phyloP scores from a whole-genome alignment of 1,284 basidiomycete species.

The Ustilago trichophora region DNA sequence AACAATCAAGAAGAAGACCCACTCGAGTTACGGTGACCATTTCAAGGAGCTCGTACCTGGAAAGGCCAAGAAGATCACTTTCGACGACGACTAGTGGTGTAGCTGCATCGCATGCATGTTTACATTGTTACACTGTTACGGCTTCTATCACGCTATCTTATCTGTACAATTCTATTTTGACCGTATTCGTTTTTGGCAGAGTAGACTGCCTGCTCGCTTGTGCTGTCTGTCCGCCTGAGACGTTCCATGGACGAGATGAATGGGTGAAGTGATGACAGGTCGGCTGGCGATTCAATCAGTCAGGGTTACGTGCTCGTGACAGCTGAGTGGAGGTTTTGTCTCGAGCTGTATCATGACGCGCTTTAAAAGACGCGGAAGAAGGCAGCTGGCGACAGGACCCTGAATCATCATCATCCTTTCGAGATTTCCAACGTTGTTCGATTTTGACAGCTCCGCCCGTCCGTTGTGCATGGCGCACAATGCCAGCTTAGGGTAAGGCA shows the following conservation, averaged over 20 bases:
- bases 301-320: constrained; percentile 3
- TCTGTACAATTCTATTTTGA: no score
- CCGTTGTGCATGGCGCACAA: not conserved
- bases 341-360: constrained; percentile 32
- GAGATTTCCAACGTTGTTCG: not conserved
- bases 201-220: no score
- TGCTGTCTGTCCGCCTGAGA: no score
- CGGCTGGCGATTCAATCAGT: not conserved
- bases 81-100: constrained; percentile 50
- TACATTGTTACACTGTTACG: no score
- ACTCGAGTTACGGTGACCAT: constrained; percentile 72
- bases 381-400: constrained; percentile 14
- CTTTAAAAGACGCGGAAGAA: not conserved
- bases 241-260: no score
- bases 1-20: constrained; percentile 92
- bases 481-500: constrained; percentile 35
- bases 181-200: no score
- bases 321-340: constrained; percentile 22
- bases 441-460: constrained; percentile 23
- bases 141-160: not conserved
- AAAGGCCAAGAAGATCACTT: constrained; percentile 73
- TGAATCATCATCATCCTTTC: constrained; percentile 21
- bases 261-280: no score
- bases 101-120: not conserved
- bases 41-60: constrained; percentile 72